Conservation (phyloP, 1,284 basidiomycete genomes). For the Trichosporon inkin region DNA sequence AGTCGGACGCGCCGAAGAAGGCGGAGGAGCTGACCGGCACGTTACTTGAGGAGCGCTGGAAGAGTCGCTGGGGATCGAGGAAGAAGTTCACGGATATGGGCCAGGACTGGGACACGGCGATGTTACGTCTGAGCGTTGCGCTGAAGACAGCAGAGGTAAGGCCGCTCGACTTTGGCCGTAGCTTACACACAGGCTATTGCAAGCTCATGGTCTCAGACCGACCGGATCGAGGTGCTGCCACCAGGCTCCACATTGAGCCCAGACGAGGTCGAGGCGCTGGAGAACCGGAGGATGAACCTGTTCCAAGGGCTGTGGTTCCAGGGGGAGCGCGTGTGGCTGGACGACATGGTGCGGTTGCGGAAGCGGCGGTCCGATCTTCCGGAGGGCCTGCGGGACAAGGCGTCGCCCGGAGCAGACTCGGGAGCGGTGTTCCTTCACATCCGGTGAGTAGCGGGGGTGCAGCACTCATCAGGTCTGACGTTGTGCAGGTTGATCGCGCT, state of each 20-base stretch:
- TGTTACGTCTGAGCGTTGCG: constrained; percentile 33
- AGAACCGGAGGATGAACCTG: constrained; percentile 29
- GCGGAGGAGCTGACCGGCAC: background rate
- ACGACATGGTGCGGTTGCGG: constrained; percentile 70
- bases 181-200: constrained; percentile 30
- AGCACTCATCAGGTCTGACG: background rate
- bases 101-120: constrained; percentile 28
- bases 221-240: constrained; percentile 33
- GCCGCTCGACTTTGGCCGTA: background rate
- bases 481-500: constrained; percentile 30
- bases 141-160: constrained; percentile 35
- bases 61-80: constrained; percentile 29
- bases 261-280: constrained; percentile 29
- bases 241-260: constrained; percentile 9
- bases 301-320: constrained; percentile 81
- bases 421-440: constrained; percentile 35
- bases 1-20: constrained; percentile 20
- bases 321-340: constrained; percentile 78
- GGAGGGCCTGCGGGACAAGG: constrained; percentile 17
- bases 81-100: constrained; percentile 33
- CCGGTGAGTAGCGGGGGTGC: constrained; percentile 23
- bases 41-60: constrained; percentile 27
- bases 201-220: constrained; percentile 39
- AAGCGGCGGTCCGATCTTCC: constrained; percentile 31
- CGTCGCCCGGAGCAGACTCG: constrained; percentile 23